Base-by-base conservation (phyloP, 2,329 filamentous ascomycete species). In the Penicillium hordei region DNA sequence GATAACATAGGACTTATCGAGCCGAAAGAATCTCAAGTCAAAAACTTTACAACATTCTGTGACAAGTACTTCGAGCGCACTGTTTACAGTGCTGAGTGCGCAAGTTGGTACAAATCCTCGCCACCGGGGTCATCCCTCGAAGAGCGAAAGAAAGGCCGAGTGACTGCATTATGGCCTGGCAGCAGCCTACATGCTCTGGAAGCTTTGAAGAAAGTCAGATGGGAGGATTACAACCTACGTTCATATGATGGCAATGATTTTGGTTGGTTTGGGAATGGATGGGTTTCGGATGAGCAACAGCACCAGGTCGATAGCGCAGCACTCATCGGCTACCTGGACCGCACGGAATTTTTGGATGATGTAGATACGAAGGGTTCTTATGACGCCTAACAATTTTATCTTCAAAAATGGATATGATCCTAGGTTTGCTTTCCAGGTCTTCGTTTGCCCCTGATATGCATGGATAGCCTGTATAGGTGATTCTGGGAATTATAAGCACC, bases 21-120 rank as follows among this genome's bases (percentile, higher is more conserved):
- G 49, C 75, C 81, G 5, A 79, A 75, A 61, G 59, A 70, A 1
- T 82, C n/a, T 66, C 23, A 39, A 40, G 48, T 50, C 3, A 15
- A 74, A 31, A 79, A 82, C 62, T 83, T 81, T 67, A 73, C 72
- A 39, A 72, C 70, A n/a, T 82, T 79, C 65, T 75, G 77, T 45
- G 74, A 78, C 34, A 74, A 74, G 52, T 82, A 80, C 64, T 81
- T 83, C 65, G 70, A 75, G 60, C 54, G 65, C 1, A 68, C 65
- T 1, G 65, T 68, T 10, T 67, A 61, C 53, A 61, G 55, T n/a
- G 63, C 55, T 12, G 61, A 72, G 15, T 85, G 82, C 67, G 75
- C 75, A 44, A 80, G 77, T 53, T 84, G 81, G 82, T 84, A 84
- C 64, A 79, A 80, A 62, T 49, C 33, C 69, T 75, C 46, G 70